Evolutionary conservation across 495 filamentous ascomycete species (phyloP).

Genomic region (Beverwykella pulmonaria): DNA sequence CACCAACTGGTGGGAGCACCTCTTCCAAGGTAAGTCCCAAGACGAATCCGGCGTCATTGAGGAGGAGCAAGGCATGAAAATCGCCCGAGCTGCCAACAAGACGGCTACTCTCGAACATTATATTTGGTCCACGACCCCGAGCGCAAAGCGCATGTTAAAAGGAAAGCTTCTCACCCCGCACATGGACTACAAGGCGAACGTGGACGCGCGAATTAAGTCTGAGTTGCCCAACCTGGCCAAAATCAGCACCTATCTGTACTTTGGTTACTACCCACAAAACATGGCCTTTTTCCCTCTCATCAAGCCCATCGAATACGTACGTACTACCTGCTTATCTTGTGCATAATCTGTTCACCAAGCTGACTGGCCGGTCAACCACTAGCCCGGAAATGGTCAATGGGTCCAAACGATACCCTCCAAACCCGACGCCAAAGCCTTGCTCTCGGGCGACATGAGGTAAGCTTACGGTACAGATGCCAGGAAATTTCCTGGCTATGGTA

Average conservation of each 20-base stretch:
- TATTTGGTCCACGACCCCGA: slow-evolving; percentile 53
- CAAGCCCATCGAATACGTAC: slow-evolving; percentile 11
- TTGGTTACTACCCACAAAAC: slow-evolving; percentile 29
- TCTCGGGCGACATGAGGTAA: slow-evolving; percentile 32
- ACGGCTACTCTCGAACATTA: slow-evolving; percentile 51
- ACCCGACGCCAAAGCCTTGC: slow-evolving; percentile 26
- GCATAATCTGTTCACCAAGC: not conserved
- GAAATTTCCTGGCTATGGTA: too few relatives aligned
- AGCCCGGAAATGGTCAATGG: slow-evolving; percentile 16
- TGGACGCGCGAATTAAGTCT: slow-evolving; percentile 40
- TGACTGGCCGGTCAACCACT: too few relatives aligned
- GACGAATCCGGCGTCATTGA: slow-evolving; percentile 36
- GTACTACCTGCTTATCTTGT: not conserved
- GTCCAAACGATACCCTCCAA: slow-evolving; percentile 32
- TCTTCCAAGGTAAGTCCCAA: slow-evolving; percentile 21
- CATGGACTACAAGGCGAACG: slow-evolving; percentile 40
- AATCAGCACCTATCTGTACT: slow-evolving; percentile 39
- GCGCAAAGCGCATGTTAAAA: slow-evolving; percentile 31
- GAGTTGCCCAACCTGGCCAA: slow-evolving; percentile 30
- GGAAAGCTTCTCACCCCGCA: slow-evolving; percentile 37
- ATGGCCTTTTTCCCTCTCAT: slow-evolving; percentile 20
- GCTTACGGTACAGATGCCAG: too few relatives aligned
- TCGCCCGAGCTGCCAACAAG: slow-evolving; percentile 48
- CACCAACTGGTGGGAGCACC: slow-evolving; percentile 34
- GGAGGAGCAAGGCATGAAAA: slow-evolving; percentile 49